Base-by-base conservation (phyloP, 208 protist species). In the Novymonas esmeraldas region DNA sequence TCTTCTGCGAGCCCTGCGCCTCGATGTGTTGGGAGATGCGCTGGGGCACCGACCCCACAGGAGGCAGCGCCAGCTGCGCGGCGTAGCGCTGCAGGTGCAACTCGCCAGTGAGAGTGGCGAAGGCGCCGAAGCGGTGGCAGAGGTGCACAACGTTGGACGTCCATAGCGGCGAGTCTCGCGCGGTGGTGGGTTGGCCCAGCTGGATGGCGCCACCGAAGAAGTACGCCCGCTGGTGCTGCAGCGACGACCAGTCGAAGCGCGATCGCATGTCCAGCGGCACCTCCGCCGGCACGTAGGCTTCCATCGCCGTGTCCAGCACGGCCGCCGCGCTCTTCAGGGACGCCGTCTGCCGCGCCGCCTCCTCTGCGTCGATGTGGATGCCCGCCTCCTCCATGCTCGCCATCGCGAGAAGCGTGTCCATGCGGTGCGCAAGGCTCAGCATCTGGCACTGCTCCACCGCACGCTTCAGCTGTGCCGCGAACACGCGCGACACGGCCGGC, bases 341-440 rank as follows among this genome's bases (percentile, higher is more conserved):
- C 41, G 76, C 68, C 20, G 83, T 61, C 64, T 92, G 86, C 36
- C 64, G 73, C 45, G 50, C 61, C 11, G 87, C 85, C 66, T 93
- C 87, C 39, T 82, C 70, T 1, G 64, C 64, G 57, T 96, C 86
- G 44, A 96, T 64, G 60, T 86, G 72, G 55, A 96, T 90, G 52
- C 90, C 90, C 11, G 76, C 60, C 13, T 59, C 45, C 67, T 94
- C 86, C 64, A 96, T 94, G 29, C 71, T 55, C 2, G 90, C 64
- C 86, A 93, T 93, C 20, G 82, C 78, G 13, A 94, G 74, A 49
- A 96, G 59, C 22, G 90, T 78, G 65, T 94, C 87, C 90, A 94
- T 94, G 51, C 90, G 80, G 58, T 94, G 87, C 18, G 79, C 78
- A 29, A 93, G 33, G 42, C 79, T 81, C 29, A 94, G 49, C 34